Base-by-base conservation (phyloP, 371 early-diverging fungal species). In the Syncephalastrum sp. region DNA sequence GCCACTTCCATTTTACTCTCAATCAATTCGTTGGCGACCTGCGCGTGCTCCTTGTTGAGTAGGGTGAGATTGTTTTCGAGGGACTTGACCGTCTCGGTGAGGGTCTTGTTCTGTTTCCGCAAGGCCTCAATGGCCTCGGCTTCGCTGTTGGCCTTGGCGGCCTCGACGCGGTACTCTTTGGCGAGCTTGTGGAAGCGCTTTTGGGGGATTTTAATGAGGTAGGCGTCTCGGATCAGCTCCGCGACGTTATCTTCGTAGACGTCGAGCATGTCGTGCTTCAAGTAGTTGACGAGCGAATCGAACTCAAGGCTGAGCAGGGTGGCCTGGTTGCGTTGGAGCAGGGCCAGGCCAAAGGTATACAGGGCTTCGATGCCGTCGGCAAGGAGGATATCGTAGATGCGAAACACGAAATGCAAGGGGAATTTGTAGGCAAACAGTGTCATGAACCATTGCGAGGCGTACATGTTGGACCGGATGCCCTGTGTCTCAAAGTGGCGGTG, bases 351-450 rank as follows among this genome's bases (percentile, higher is more conserved):
- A 46, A 97, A 87, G 8, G 90, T 80, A 59, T 93, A 82, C 21
- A 96, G 72, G 2, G 87, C 75, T 45, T 95, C 94, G 25, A 91
- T 68, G 6, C 98, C 97, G 65, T 96, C 95, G 10, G 92, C 89
- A 56, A 98, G 86, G 23, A 98, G 79, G 33, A 94, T 83, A 67
- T 98, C 98, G 58, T 91, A 90, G 47, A 98, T 87, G 1, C 97
- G 84, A 65, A 89, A 89, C 10, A 96, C 95, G 53, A 93, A 70
- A 17, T 87, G 82, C 25, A 97, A 72, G 1, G 97, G 97, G 67
- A 96, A 93, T 41, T 91, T 88, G 82, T 92, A 96, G 0, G 96
- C 94, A 76, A 98, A 96, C 52, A 96, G 63, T 2, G 98, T 96
- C 87, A 95, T 87, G 72, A 96, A 94, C 97, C 96, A 93, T 60